phyloP scores from a whole-genome alignment of 768 basidiomycete genomes.

The Lyophyllum semitale region DNA sequence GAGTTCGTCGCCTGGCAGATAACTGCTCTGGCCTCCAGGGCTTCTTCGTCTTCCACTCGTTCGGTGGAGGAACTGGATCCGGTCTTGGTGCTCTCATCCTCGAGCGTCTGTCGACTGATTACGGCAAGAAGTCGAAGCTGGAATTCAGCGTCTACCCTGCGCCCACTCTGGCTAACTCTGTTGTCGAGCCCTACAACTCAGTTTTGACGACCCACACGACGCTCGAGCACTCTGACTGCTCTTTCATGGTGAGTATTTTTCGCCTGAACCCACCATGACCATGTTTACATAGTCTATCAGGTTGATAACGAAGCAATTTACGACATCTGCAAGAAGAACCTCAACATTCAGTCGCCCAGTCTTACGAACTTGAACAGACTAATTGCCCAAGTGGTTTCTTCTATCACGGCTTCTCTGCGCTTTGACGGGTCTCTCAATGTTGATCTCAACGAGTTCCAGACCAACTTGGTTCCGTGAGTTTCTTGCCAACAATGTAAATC shows the following conservation, averaged over 20 bases:
- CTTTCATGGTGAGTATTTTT: conserved; percentile 79
- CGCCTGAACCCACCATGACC: neutral
- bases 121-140: conserved; percentile 98
- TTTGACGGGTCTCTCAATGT: conserved; percentile 98
- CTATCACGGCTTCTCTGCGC: conserved; percentile 93
- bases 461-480: conserved; percentile 93
- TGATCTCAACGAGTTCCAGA: conserved; percentile 98
- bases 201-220: conserved; percentile 98
- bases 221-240: conserved; percentile 98
- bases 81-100: conserved; percentile 96
- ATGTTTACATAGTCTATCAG: conserved; percentile 29
- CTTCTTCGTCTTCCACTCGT: conserved; percentile 99
- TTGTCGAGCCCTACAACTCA: conserved; percentile 98
- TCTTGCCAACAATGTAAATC: conserved; percentile 76
- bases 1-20: conserved; percentile 90
- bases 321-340: conserved; percentile 98
- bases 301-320: conserved; percentile 93
- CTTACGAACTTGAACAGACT: conserved; percentile 95
- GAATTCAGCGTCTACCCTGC: conserved; percentile 98
- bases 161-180: conserved; percentile 89
- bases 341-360: conserved; percentile 82
- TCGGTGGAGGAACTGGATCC: conserved; percentile 98
- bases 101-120: conserved; percentile 94
- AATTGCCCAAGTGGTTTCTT: conserved; percentile 98
- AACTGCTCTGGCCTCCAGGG: conserved; percentile 97